Conservation (phyloP, 768 basidiomycete species). For the Agaricus blazei region DNA sequence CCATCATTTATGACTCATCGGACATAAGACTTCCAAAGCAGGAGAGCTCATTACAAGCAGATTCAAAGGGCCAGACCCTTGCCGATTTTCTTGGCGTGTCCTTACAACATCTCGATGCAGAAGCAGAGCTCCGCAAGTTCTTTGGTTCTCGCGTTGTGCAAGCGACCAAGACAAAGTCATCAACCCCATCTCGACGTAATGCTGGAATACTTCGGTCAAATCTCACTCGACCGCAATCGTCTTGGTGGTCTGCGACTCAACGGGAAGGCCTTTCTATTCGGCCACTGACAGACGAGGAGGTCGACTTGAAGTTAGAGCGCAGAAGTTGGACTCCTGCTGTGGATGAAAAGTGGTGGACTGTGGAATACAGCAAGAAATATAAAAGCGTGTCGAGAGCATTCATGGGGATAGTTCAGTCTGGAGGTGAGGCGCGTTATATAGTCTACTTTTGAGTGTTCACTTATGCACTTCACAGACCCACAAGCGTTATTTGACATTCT, state of each 20-base stretch:
- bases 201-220: slow-evolving; percentile 53
- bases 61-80: slow-evolving; percentile 29
- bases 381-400: slow-evolving; percentile 78
- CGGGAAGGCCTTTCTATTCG: slow-evolving; percentile 73
- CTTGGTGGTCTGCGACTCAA: slow-evolving; percentile 68
- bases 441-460: background rate
- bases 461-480: slow-evolving; percentile 47
- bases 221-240: slow-evolving; percentile 69
- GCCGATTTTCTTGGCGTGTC: slow-evolving; percentile 73
- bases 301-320: slow-evolving; percentile 33
- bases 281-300: slow-evolving; percentile 50
- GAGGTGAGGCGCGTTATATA: slow-evolving; percentile 46
- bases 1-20: background rate
- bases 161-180: slow-evolving; percentile 40
- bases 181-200: slow-evolving; percentile 32
- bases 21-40: slow-evolving; percentile 46
- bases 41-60: slow-evolving; percentile 29
- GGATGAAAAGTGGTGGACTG: slow-evolving; percentile 18
- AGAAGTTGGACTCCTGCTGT: slow-evolving; percentile 26
- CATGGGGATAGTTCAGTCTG: slow-evolving; percentile 73
- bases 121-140: slow-evolving; percentile 89
- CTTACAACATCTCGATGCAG: slow-evolving; percentile 74
- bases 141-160: slow-evolving; percentile 88
- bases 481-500: slow-evolving; percentile 73
- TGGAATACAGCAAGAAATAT: slow-evolving; percentile 82